Percentiles rank a stretch among this genome's conserved stretches.
phyloP scores from a whole-genome alignment of 345 rosid species.

The Citrus unshiu region DNA sequence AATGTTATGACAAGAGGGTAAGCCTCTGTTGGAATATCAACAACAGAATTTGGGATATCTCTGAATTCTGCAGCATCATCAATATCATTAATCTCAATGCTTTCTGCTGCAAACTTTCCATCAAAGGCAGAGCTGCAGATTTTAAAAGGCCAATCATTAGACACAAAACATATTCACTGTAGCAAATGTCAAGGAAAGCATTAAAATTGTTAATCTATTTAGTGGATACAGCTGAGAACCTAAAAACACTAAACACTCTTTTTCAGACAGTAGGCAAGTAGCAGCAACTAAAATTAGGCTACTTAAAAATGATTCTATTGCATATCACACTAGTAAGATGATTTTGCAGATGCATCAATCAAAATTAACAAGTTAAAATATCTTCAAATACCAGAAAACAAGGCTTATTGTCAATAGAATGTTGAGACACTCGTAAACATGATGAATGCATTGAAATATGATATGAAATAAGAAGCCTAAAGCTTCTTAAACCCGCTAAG shows the following conservation, averaged over 20 bases:
- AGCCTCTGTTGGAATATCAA: constrained; percentile 21
- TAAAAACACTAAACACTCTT: constrained; percentile 13
- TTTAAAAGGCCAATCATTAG: background rate
- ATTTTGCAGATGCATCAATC: background rate
- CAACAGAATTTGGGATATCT: constrained; percentile 29
- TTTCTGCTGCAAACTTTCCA: constrained; percentile 18
- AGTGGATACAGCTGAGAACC: background rate
- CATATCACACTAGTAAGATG: background rate
- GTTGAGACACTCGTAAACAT: too few species aligned
- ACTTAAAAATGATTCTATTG: background rate
- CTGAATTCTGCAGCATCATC: constrained; percentile 11
- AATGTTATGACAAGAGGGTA: constrained; percentile 57
- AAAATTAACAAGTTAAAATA: too few species aligned
- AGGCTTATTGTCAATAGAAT: too few species aligned
- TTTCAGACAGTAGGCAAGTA: background rate
- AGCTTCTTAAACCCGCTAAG: too few species aligned
- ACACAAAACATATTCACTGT: background rate
- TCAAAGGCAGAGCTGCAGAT: constrained; percentile 34
- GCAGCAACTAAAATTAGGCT: background rate
- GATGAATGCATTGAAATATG: too few species aligned
- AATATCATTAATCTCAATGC: constrained; percentile 25
- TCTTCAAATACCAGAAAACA: too few species aligned
- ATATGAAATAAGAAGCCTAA: too few species aligned
- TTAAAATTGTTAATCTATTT: background rate
- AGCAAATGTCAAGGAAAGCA: background rate